phyloP scores from a whole-genome alignment of 2,329 filamentous ascomycete species.

The Aspergillus sp. region DNA sequence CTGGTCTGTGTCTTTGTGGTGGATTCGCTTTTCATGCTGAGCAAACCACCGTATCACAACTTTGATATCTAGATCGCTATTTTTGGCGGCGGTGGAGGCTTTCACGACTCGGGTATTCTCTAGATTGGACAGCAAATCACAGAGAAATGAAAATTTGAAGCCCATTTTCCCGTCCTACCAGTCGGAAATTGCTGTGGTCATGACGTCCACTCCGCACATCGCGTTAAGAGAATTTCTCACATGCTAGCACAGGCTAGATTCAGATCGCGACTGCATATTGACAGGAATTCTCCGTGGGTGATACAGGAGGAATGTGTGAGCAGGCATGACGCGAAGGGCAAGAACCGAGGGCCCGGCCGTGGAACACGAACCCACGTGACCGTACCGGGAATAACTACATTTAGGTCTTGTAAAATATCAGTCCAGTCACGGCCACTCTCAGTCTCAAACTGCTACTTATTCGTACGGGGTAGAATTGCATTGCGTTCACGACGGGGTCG shows the following conservation, averaged over 20 bases:
- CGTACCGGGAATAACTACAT: background rate
- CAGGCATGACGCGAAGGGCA: constrained; percentile 2
- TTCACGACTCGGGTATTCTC: constrained; percentile 44
- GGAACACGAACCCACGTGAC: constrained; percentile 31
- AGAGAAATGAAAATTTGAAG: constrained; percentile 60
- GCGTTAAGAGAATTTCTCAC: background rate
- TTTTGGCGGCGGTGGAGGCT: constrained; percentile 22
- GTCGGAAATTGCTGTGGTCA: background rate
- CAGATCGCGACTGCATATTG: background rate
- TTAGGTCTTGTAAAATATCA: background rate
- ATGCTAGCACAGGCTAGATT: too few relatives aligned
- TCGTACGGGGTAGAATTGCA: too few relatives aligned
- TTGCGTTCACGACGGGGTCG: too few relatives aligned
- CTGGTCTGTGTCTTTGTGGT: constrained; percentile 50
- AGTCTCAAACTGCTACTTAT: too few relatives aligned
- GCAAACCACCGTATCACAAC: constrained; percentile 62
- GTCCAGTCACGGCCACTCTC: background rate
- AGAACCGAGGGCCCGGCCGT: constrained; percentile 14
- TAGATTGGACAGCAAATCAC: constrained; percentile 64
- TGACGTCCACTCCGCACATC: background rate
- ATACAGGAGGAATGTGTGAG: background rate
- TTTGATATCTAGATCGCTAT: constrained; percentile 32
- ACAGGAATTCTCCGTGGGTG: background rate
- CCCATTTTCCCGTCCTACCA: constrained; percentile 24
- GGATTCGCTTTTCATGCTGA: constrained; percentile 52